Evolutionary conservation across 1,139 yeast species (phyloP).

Genomic region (Nakaseomyces bracarensis): DNA sequence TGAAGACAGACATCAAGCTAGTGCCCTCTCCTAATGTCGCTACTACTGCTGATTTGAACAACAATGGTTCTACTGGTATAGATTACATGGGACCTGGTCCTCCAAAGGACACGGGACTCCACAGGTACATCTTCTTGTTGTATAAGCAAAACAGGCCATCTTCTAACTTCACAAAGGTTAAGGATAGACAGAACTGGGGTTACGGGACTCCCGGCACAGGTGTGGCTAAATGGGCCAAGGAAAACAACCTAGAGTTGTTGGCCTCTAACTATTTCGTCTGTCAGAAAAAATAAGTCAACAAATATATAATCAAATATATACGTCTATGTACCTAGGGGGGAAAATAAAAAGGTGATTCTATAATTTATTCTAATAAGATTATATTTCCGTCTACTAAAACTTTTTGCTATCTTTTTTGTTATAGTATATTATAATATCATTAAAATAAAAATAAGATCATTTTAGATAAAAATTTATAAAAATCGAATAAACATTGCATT

Average conservation of each 20-base stretch:
- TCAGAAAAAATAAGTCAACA: conserved; percentile 39
- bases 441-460: conserved; percentile 1
- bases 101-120: conserved; percentile 72
- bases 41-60: conserved; percentile 13
- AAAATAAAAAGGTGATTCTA: too few relatives aligned
- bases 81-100: conserved; percentile 78
- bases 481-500: too few relatives aligned
- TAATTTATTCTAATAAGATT: too few relatives aligned
- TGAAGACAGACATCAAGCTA: conserved; percentile 51
- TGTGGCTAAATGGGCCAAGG: conserved; percentile 62
- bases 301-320: background rate
- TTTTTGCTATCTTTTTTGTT: too few relatives aligned
- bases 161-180: conserved; percentile 16
- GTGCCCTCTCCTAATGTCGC: conserved; percentile 11
- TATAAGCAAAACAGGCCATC: conserved; percentile 47
- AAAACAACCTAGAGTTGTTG: conserved; percentile 55
- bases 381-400: too few relatives aligned
- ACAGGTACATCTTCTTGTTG: conserved; percentile 69
- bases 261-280: conserved; percentile 78
- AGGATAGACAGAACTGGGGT: conserved; percentile 78
- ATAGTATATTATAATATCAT: background rate
- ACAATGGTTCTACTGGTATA: conserved; percentile 23
- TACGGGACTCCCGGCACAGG: conserved; percentile 70
- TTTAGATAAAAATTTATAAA: background rate
- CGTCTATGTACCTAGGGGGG: too few relatives aligned